Conservation (phyloP, 192 early-diverging fungal species). For the Gigaspora rosea region DNA sequence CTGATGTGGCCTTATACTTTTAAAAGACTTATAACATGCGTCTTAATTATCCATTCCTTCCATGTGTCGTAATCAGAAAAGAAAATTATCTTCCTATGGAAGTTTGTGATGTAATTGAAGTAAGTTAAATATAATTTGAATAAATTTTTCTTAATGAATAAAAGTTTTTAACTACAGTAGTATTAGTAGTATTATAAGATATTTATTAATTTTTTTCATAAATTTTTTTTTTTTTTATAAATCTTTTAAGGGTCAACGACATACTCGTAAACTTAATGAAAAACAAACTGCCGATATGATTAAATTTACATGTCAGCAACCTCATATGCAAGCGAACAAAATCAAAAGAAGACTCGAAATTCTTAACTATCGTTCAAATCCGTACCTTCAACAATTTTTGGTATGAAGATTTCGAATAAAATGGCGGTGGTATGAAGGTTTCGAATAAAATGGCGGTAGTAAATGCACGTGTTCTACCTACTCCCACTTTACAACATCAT, state of each 20-base stretch:
- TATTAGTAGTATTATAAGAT: too few species aligned
- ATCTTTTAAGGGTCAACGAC: neutral
- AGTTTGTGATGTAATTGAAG: conserved; percentile 73
- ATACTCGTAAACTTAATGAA: neutral
- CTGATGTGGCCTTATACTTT: conserved; percentile 79
- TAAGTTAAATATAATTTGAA: neutral
- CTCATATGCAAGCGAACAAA: neutral
- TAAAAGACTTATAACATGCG: conserved; percentile 66
- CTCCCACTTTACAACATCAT: conserved; percentile 28
- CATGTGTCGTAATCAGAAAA: conserved; percentile 74
- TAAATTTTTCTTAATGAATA: too few species aligned
- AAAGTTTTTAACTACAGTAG: too few species aligned
- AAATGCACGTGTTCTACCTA: neutral
- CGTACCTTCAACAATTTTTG: neutral
- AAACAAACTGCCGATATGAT: neutral
- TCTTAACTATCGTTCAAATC: neutral
- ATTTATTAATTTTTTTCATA: too few species aligned
- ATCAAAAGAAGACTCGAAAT: neutral
- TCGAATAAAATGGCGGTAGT: neutral
- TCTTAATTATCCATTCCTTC: conserved; percentile 78
- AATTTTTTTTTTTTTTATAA: too few species aligned
- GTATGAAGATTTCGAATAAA: neutral
- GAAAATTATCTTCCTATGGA: conserved; percentile 87
- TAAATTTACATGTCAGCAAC: neutral
- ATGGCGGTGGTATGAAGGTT: neutral